Base-by-base conservation (phyloP, 2,329 filamentous ascomycete genomes). In the Ascochyta viciae-villosae region DNA sequence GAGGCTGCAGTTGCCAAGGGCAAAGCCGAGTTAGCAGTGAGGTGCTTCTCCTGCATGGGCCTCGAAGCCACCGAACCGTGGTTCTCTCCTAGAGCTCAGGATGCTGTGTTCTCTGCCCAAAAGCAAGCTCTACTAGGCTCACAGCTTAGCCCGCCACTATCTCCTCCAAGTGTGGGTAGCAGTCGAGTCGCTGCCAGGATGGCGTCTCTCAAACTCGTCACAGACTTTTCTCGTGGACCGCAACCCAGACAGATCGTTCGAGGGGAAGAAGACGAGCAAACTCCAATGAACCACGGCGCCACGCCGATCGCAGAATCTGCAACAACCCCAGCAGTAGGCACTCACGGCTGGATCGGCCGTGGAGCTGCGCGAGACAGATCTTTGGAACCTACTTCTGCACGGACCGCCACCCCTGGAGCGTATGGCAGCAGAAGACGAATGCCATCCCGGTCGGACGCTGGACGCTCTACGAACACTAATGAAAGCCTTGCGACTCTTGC, bases 31-130 rank as follows among this genome's bases (percentile, higher is more conserved):
- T 81, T 99, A 41, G 95, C 95, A 16, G 95, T 97, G 44, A 84
- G 93, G 67, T 98, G 89, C 76, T 97, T 97, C 74, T 92, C 94
- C 44, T 97, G 94, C 74, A 95, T 92, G 16, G 92, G 90, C 23
- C 83, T 89, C 19, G 92, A 97, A 72, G 89, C 91, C 0, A 87
- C 89, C 0, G 92, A 95, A 73, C 89, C 91, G 1, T 97, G 92
- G 93, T 86, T 88, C 19, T 96, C 93, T 8, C 92, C 94, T 9
- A 89, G 90, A 3, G 90, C 92, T 23, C 83, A 88, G 67, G 82
- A 85, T 62, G 82, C 81, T 9, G 81, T 83, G 48, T 80, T 83
- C 72, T 62, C 83, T 74, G 63, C 87, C 82, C 87, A 77, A 71
- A 81, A 78, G 63, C 77, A 77, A 58, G 76, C 76, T 9, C 64